phyloP scores from a whole-genome alignment of 345 rosid genomes.

The Populus simonii region DNA sequence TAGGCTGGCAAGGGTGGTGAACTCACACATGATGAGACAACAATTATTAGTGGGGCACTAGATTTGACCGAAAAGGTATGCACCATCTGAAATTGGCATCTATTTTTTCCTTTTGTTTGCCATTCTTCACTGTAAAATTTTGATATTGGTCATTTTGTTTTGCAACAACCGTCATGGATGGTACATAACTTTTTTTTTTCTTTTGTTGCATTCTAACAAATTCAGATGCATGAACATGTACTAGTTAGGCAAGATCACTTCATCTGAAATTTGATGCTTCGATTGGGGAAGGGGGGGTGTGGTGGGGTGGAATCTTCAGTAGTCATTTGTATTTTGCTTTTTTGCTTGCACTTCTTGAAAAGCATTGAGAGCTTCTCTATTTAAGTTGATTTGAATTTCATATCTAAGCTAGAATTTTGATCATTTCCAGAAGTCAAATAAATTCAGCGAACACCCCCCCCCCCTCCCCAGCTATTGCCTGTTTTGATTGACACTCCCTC shows the following conservation, averaged over 20 bases:
- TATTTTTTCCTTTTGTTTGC: neutral
- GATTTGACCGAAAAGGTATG: slow-evolving; percentile 92
- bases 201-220: neutral
- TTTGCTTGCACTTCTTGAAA: neutral
- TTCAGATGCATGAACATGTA: neutral
- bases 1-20: slow-evolving; percentile 99
- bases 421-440: neutral
- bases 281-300: neutral
- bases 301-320: neutral
- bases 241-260: neutral
- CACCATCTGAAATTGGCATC: neutral
- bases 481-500: neutral
- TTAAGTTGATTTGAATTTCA: neutral
- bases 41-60: slow-evolving; percentile 93
- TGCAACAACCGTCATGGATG: neutral
- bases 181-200: neutral
- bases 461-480: neutral
- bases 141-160: neutral
- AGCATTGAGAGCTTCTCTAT: neutral
- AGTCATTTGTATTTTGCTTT: neutral
- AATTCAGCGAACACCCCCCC: neutral
- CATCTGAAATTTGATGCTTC: neutral
- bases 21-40: slow-evolving; percentile 93
- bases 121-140: neutral
- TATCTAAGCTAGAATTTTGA: neutral